Percentiles rank a stretch among this genome's conserved stretches.
phyloP scores from a whole-genome alignment of 441 rosid genomes.

The Syzygium syzygioides region DNA sequence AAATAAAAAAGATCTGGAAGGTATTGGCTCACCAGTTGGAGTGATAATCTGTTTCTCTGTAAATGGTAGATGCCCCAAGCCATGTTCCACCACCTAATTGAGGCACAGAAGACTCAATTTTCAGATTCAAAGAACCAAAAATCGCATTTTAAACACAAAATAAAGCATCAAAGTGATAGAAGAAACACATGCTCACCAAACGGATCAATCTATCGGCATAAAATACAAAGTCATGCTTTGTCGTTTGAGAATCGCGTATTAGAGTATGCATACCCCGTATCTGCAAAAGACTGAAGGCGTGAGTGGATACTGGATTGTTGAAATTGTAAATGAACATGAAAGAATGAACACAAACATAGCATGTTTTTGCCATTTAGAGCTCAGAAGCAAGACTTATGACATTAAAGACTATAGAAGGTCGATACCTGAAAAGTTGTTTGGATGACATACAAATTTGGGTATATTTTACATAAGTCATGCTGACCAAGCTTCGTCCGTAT shows the following conservation, averaged over 20 bases:
- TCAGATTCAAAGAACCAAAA: not conserved
- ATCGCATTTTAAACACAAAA: not conserved
- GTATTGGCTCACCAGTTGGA: conserved; percentile 70
- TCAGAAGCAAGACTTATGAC: not conserved
- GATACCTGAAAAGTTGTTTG: conserved; percentile 96
- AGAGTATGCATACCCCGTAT: conserved; percentile 99
- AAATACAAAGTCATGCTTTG: conserved; percentile 94
- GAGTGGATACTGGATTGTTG: not conserved
- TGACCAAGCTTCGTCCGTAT: conserved; percentile 95
- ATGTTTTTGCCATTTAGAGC: not conserved
- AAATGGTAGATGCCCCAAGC: conserved; percentile 94
- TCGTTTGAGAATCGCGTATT: conserved; percentile 88
- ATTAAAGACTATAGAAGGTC: conserved; percentile 6
- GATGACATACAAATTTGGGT: conserved; percentile 86
- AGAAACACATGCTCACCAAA: conserved; percentile 46
- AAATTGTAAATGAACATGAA: not conserved
- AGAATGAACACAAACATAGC: not conserved
- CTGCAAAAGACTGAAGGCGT: conserved; percentile 36
- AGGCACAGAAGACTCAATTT: not conserved
- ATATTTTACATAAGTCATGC: conserved; percentile 97
- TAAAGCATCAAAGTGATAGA: not conserved
- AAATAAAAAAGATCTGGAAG: not conserved
- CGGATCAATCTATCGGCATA: conserved; percentile 95
- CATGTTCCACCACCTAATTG: conserved; percentile 94
- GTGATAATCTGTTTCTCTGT: conserved; percentile 94